Base-by-base conservation (phyloP, 768 basidiomycete species). In the Leucocoprinus leucothites region DNA sequence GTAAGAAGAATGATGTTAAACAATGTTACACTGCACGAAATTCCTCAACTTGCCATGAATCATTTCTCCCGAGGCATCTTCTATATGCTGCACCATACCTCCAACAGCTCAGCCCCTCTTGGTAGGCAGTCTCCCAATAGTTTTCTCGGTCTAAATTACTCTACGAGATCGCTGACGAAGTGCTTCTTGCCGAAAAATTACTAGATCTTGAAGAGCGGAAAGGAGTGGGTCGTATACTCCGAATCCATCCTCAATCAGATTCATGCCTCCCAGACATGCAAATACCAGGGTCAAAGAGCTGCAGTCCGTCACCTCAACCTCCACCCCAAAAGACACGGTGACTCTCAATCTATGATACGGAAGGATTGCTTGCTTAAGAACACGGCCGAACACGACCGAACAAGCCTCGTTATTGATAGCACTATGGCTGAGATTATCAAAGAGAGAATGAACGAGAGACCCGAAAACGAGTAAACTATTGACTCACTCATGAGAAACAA, bases 41-140 rank as follows among this genome's bases (percentile, higher is more conserved):
- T 55, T 11, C 53, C 45, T 43, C 57, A 49, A 19, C 72, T 85
- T 28, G 85, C 86, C 7, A 82, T 84, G 72, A 85, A 87, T 65
- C 85, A 86, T 58, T 85, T 87, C 63, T 79, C 79, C 4, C 73
- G 85, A 19, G 86, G 85, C 5, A 85, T 87, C 54, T 82, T 88
- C 64, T 81, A 85, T 64, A 86, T 86, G 85, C 86, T 85, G 1
- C 84, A n/a, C n/a, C n/a, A n/a, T n/a, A n/a, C n/a, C n/a, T n/a
- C n/a, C n/a, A n/a, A 82, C 35, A 53, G 47, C 41, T 48, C 47
- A 11, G 21, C 74, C 21, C 13, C 46, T 38, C 52, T 26, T 14
- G 35, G 9, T 18, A 34, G n/a, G 47, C 54, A 18, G 47, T 61
- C 31, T 48, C 61, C 22, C 50, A 49, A 21, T 59, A 26, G 13